phyloP scores from a whole-genome alignment of 371 early-diverging fungal genomes.

The Mortierella sp. region DNA sequence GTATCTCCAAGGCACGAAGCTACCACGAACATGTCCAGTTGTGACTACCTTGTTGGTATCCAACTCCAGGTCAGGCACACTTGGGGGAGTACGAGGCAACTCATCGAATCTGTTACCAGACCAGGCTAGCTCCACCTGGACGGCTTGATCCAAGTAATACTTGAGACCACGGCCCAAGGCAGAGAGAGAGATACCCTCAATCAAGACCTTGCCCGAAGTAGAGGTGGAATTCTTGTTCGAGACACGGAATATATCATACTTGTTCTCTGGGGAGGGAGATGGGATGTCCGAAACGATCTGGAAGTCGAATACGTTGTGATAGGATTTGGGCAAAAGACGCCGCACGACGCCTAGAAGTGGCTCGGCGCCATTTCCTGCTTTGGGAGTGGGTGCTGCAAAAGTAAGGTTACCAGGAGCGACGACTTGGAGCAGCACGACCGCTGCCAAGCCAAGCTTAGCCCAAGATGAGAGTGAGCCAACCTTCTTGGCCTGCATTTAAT shows the following conservation, averaged over 20 bases:
- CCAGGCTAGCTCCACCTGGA: constrained; percentile 38
- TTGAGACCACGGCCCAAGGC: constrained; percentile 51
- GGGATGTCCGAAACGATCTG: constrained; percentile 34
- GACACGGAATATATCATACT: constrained; percentile 50
- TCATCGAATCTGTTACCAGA: constrained; percentile 45
- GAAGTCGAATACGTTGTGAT: constrained; percentile 47
- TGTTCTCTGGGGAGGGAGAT: constrained; percentile 29
- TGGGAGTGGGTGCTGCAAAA: constrained; percentile 10
- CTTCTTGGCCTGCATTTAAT: constrained; percentile 19
- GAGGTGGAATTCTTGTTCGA: constrained; percentile 29
- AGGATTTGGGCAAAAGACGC: constrained; percentile 47
- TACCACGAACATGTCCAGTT: constrained; percentile 42
- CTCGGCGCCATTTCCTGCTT: not conserved
- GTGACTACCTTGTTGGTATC: constrained; percentile 32
- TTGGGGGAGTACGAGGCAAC: constrained; percentile 27
- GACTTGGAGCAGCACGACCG: constrained; percentile 15
- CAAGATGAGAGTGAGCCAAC: constrained; percentile 18
- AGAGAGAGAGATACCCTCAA: constrained; percentile 38
- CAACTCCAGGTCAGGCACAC: constrained; percentile 39
- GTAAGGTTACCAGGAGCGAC: not conserved
- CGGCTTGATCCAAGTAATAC: constrained; percentile 49
- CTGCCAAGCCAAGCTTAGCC: constrained; percentile 28
- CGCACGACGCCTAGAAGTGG: constrained; percentile 31
- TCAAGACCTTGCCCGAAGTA: constrained; percentile 17
- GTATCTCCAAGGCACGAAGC: constrained; percentile 48